A percentile compares a stretch with the other conserved stretches of the same genome.
Evolutionary conservation across 2,329 filamentous ascomycete genomes (phyloP).

Genomic region (Fusarium lyarnte): DNA sequence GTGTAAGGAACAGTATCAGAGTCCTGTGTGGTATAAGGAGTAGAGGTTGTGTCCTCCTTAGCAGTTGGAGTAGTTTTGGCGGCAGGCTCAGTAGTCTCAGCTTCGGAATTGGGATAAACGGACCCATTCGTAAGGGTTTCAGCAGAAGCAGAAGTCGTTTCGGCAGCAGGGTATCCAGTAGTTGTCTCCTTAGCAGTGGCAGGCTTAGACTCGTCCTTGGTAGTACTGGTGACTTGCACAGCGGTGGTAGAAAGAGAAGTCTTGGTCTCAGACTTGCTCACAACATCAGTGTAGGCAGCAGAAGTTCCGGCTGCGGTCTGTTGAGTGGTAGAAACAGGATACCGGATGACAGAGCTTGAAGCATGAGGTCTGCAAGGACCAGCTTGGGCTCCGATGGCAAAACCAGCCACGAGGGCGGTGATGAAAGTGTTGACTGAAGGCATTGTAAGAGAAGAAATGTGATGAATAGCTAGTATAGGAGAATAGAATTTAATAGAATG

Average conservation of each 20-base stretch:
- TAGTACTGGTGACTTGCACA: constrained; percentile 1
- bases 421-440: constrained; percentile 23
- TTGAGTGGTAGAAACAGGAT: background rate
- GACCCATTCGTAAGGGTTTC: background rate
- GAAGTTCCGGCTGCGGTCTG: background rate
- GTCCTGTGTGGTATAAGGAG: background rate
- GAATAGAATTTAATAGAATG: constrained; percentile 2
- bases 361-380: constrained; percentile 29
- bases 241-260: background rate
- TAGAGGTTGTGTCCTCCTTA: background rate
- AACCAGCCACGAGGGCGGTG: constrained; percentile 24
- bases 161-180: background rate
- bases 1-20: too few relatives aligned
- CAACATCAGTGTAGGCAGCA: background rate
- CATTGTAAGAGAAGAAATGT: constrained; percentile 8
- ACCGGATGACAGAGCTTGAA: constrained; percentile 4
- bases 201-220: constrained; percentile 2
- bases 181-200: background rate
- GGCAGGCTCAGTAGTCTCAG: background rate
- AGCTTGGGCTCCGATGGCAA: constrained; percentile 24
- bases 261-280: background rate
- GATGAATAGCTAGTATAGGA: background rate
- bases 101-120: background rate
- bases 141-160: background rate
- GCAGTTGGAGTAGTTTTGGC: background rate